A percentile compares a stretch with the other conserved stretches of the same genome.
These are phyloP conservation scores for Penicillium simplicissimum DNA, from an alignment of 495 filamentous ascomycete species.

Conservation along the genomic window DNA sequence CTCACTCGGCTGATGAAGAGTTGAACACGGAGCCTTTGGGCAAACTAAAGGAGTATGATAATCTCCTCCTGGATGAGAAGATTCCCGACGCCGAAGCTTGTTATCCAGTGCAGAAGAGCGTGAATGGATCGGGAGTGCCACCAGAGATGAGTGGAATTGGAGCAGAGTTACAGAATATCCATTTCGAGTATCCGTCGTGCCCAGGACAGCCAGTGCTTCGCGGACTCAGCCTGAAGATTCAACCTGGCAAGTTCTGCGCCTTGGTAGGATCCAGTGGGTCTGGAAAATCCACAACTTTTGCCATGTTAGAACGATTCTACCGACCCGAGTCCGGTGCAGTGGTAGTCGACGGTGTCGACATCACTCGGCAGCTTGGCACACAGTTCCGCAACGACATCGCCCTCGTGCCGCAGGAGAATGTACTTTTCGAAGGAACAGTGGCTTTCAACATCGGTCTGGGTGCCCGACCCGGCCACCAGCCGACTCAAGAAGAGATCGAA, in stretches of 20 bases:
- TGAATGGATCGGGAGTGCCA: background rate
- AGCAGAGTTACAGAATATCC: constrained; percentile 54
- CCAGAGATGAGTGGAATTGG: constrained; percentile 26
- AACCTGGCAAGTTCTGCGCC: constrained; percentile 58
- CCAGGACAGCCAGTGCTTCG: constrained; percentile 54
- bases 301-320: constrained; percentile 62
- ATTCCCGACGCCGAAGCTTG: constrained; percentile 27
- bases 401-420: constrained; percentile 55
- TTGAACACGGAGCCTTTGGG: constrained; percentile 17
- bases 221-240: constrained; percentile 53
- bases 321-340: constrained; percentile 41
- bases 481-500: constrained; percentile 53
- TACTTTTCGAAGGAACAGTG: constrained; percentile 54
- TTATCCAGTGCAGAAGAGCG: constrained; percentile 1
- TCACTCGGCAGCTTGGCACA: constrained; percentile 37
- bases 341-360: constrained; percentile 41
- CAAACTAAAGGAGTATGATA: constrained; percentile 16
- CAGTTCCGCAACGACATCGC: constrained; percentile 52
- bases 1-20: constrained; percentile 33
- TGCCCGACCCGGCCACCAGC: constrained; percentile 42
- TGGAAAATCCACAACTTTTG: constrained; percentile 61
- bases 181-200: constrained; percentile 61
- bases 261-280: constrained; percentile 61
- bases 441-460: constrained; percentile 56
- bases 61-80: constrained; percentile 26